Percentiles rank a stretch among this genome's conserved stretches.
phyloP scores from a whole-genome alignment of 768 basidiomycete species.

The Tricholoma flavovirens region DNA sequence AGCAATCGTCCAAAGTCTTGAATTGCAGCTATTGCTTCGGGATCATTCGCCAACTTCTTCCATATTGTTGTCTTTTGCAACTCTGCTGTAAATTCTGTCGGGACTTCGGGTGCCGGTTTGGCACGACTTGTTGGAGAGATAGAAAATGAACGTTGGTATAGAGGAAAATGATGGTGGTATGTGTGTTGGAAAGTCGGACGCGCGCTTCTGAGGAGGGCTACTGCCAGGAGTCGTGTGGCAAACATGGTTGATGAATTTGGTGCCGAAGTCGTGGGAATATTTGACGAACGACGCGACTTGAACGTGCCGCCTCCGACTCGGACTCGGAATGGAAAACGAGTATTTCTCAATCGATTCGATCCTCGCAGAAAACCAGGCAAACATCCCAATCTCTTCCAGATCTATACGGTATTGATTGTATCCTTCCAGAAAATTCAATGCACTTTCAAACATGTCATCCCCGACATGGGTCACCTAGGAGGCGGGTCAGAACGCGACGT shows the following conservation, averaged over 20 bases:
- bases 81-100: constrained; percentile 29
- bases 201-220: constrained; percentile 8
- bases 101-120: constrained; percentile 1
- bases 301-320: not conserved
- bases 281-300: constrained; percentile 13
- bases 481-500: constrained; percentile 83
- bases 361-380: constrained; percentile 84
- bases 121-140: constrained; percentile 6
- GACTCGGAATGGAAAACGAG: constrained; percentile 89
- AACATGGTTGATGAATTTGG: constrained; percentile 15
- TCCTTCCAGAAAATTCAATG: constrained; percentile 79
- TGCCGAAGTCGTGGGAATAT: constrained; percentile 13
- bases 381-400: constrained; percentile 1
- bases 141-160: constrained; percentile 14
- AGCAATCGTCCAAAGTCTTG: constrained; percentile 38
- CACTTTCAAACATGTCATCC: constrained; percentile 82
- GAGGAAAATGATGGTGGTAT: constrained; percentile 5
- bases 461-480: constrained; percentile 84
- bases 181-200: constrained; percentile 7
- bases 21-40: constrained; percentile 46
- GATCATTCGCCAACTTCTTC: constrained; percentile 42
- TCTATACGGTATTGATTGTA: not conserved
- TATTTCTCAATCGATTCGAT: constrained; percentile 92
- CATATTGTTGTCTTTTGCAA: constrained; percentile 42
- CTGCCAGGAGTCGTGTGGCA: constrained; percentile 8